phyloP scores from a whole-genome alignment of 2,329 filamentous ascomycete genomes.

The Colletotrichum chlorophyti region DNA sequence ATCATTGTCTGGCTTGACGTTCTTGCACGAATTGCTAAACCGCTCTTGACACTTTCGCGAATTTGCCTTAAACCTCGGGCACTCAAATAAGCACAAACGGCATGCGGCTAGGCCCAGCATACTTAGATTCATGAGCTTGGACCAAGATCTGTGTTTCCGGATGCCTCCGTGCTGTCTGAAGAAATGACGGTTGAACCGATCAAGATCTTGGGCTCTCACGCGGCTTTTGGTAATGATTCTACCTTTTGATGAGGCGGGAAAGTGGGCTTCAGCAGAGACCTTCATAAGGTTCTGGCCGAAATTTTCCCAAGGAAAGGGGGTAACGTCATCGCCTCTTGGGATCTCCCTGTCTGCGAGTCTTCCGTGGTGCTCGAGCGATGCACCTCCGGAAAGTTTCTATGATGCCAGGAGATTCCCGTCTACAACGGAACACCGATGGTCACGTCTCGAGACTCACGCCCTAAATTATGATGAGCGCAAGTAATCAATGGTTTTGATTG shows the following conservation, averaged over 20 bases:
- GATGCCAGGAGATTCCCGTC: too few species aligned
- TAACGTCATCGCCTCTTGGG: neutral
- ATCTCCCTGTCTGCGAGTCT: neutral
- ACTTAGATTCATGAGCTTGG: constrained; percentile 15
- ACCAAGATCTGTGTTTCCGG: constrained; percentile 4
- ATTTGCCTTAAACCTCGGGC: neutral
- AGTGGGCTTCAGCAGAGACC: constrained; percentile 6
- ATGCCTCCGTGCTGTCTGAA: neutral
- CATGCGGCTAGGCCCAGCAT: neutral
- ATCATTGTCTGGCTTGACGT: constrained; percentile 29
- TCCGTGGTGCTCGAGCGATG: neutral
- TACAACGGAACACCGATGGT: too few species aligned
- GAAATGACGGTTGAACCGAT: neutral
- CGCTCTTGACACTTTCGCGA: too few species aligned
- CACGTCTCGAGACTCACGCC: too few species aligned
- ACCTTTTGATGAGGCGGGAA: constrained; percentile 4
- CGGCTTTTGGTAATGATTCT: constrained; percentile 3
- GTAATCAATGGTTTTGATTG: too few species aligned
- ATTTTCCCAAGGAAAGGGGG: neutral
- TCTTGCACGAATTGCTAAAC: too few species aligned
- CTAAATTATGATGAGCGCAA: too few species aligned
- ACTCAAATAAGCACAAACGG: constrained; percentile 3
- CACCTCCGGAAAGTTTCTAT: neutral
- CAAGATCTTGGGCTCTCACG: neutral
- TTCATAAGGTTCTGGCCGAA: neutral